Evolutionary conservation across 2,329 filamentous ascomycete species (phyloP), one percentile per base, ranked within the genome.

Genomic region (Hymenoscyphus fructigenus): DNA sequence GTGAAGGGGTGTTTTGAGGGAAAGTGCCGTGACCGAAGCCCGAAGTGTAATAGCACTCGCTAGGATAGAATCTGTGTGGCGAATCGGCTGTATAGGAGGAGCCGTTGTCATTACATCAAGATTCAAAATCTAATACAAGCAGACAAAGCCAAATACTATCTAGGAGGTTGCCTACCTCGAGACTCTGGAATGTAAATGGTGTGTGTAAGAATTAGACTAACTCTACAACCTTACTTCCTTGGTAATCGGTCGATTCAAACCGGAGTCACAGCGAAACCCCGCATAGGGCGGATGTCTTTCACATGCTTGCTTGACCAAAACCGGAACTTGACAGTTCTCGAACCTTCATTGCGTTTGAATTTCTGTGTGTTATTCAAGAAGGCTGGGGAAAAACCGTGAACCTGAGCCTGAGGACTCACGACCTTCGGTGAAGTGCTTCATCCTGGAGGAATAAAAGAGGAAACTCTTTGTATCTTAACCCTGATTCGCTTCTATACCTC

Each of bases 1-100:
- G 58, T 59, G 34, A 60, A 59, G 58, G 57, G 56, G 57, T 66
- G 32, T 67, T 26, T 68, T 63, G 69, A 69, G 69, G 71, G 69
- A 66, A 65, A 47, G 55, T 60, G 23, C 44, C 63, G 29, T 58
- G 62, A 56, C 60, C 65, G 67, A 67, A 64, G 57, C 26, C 23
- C 41, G 59, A 41, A 59, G 41, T 65, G 62, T 68, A 65, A 69
- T 66, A 61, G 34, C 65, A 44, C 28, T 57, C 57, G 64, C 66
- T 62, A 55, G 69, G 68, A 60, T 67, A 7, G 44, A 60, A 57
- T 61, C 44, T 20, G n/a, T 32, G 67, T 69, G 67, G 70, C 69
- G 66, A 72, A 72, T 71, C 66, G 60, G 28, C 63, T 58, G 47
- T 32, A 60, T 28, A 62, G 62, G 47, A 61, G 36, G 20, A 28